phyloP scores from a whole-genome alignment of 148 eudicot genomes.

The Camellia granthamiana region DNA sequence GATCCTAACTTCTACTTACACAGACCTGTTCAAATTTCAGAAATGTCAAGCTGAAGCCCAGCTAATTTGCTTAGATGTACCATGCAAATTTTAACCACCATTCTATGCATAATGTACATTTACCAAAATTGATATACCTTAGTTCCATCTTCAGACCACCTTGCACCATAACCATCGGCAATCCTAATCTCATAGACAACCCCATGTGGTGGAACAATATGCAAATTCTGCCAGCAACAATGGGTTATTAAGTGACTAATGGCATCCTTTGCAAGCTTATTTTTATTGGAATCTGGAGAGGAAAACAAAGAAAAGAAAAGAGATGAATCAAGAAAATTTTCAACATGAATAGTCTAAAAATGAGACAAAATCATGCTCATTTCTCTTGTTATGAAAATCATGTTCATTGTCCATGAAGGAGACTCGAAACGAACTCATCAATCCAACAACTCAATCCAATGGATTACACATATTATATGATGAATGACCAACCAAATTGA shows the following conservation, averaged over 20 bases:
- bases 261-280: conserved; percentile 56
- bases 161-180: conserved; percentile 80
- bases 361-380: background rate
- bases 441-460: background rate
- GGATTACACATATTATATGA: background rate
- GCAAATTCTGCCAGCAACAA: conserved; percentile 76
- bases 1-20: background rate
- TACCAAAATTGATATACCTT: conserved; percentile 44
- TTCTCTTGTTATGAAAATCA: background rate
- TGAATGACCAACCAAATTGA: background rate
- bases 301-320: conserved; percentile 15
- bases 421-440: background rate
- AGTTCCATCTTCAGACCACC: conserved; percentile 75
- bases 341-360: background rate
- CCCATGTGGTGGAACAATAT: conserved; percentile 71
- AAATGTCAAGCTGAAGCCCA: background rate
- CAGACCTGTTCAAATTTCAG: too few relatives aligned
- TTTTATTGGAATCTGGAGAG: conserved; percentile 59
- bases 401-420: background rate
- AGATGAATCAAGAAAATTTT: background rate
- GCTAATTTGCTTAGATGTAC: background rate
- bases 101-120: background rate
- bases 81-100: background rate
- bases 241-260: conserved; percentile 36
- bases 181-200: conserved; percentile 71